Evolutionary conservation across 345 rosid genomes (phyloP).

Genomic region (Gossypium arboreum): DNA sequence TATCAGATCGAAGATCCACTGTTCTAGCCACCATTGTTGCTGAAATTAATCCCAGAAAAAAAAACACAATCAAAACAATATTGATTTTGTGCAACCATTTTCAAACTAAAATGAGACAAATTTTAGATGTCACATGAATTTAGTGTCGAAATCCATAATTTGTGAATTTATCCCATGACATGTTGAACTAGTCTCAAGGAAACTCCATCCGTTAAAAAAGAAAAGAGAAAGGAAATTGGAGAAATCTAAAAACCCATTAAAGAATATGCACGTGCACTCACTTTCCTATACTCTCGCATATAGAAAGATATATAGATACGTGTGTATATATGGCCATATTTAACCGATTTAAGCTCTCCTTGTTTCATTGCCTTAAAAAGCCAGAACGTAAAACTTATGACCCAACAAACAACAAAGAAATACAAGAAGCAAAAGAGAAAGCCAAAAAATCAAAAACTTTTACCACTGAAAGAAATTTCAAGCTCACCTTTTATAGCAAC

Average conservation of each 20-base stretch:
- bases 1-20: conserved; percentile 91
- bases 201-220: background rate
- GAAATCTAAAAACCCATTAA: too few species aligned
- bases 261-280: background rate
- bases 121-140: background rate
- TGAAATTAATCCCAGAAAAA: conserved; percentile 18
- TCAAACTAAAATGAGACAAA: background rate
- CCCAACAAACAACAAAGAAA: background rate
- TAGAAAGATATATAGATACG: background rate
- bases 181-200: conserved; percentile 8
- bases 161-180: background rate
- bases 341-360: conserved; percentile 6
- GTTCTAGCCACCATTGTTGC: conserved; percentile 57
- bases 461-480: background rate
- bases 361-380: background rate
- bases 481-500: background rate
- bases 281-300: background rate
- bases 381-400: background rate
- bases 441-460: too few species aligned
- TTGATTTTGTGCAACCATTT: background rate
- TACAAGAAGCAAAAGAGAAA: background rate
- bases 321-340: background rate
- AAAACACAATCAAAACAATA: conserved; percentile 5
- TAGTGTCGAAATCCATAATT: background rate
- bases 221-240: background rate